Evolutionary conservation across 768 basidiomycete genomes (phyloP), one percentile per base, ranked within the genome.

Genomic region (Tricholoma sp.): DNA sequence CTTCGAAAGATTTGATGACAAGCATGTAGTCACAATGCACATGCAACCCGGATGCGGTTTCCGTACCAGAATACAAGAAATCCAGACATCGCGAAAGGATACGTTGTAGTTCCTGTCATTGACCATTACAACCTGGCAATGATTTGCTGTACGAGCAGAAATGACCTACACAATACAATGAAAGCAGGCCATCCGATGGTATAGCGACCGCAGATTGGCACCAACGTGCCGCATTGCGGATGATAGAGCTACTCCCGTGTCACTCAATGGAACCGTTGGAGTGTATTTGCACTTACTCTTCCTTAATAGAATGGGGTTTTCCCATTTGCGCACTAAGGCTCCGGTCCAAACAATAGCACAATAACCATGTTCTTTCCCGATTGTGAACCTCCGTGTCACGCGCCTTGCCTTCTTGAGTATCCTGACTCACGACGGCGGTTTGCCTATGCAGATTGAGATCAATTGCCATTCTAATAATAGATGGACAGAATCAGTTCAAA

Each of bases 321-420:
- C 95, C 95, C 93, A 98, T 93, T 72, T 96, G 94, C 0, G 95
- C 91, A 62, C 93, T 91, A 57, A 89, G 80, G 63, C 94, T 96
- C 59, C 93, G 80, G 68, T 98, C 95, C 33, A 97, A 78, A 55
- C 81, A 81, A 68, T 86, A 94, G 64, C 91, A 94, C 57, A 93
- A 70, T 50, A 97, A 75, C 97, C 97, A 99, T 8, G 94, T 93
- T 49, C 97, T 76, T 71, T 98, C 95, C 45, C 97, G 84, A 69
- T 98, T 99, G 72, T 91, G 87, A 11, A 97, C 85, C 74, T 98
- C 91, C 56, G 80, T 70, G 65, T 91, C 92, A 53, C 89, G 83
- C 20, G 86, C 83, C 53, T 80, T 81, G 33, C 86, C 90, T 65
- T 95, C 94, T n/a, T 86, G 76, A 1, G 87, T 85, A 58, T 92